Conservation (phyloP, 2,329 filamentous ascomycete genomes). For the Alternaria gansuensis region DNA sequence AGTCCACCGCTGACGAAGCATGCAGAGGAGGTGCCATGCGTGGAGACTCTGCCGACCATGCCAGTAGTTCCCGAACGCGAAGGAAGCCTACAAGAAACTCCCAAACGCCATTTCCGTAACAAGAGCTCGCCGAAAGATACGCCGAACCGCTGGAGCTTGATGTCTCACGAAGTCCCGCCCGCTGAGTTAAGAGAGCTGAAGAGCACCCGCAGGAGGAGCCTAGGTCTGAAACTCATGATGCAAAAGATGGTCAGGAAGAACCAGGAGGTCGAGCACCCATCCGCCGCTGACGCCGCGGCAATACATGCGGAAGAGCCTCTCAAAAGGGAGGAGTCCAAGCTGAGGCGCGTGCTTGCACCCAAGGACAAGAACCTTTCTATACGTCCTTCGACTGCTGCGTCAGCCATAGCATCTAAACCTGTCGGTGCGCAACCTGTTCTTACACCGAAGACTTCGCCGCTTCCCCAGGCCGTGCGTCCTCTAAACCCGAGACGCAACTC, state of each 20-base stretch:
- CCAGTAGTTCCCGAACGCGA: slow-evolving; percentile 15
- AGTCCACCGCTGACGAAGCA: slow-evolving; percentile 27
- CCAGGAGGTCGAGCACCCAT: slow-evolving; percentile 15
- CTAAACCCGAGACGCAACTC: not conserved
- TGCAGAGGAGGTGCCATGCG: slow-evolving; percentile 25
- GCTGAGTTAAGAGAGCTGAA: slow-evolving; percentile 31
- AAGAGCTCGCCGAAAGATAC: slow-evolving; percentile 19
- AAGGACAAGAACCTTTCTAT: slow-evolving; percentile 14
- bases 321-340: slow-evolving; percentile 4
- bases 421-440: not conserved
- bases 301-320: not conserved
- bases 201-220: slow-evolving; percentile 28
- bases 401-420: not conserved
- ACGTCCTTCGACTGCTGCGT: slow-evolving; percentile 14
- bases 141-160: slow-evolving; percentile 29
- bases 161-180: slow-evolving; percentile 36
- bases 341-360: slow-evolving; percentile 11
- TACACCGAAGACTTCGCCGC: not conserved
- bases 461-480: not conserved
- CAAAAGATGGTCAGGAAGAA: slow-evolving; percentile 42
- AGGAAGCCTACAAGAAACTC: slow-evolving; percentile 33
- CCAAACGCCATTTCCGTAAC: slow-evolving; percentile 26
- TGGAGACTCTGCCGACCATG: slow-evolving; percentile 17
- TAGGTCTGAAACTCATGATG: slow-evolving; percentile 41
- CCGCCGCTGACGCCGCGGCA: not conserved